A percentile compares a stretch with the other conserved stretches of the same genome.
phyloP scores from a whole-genome alignment of 139 green algal genomes.

The Chlamydomonas sp. region DNA sequence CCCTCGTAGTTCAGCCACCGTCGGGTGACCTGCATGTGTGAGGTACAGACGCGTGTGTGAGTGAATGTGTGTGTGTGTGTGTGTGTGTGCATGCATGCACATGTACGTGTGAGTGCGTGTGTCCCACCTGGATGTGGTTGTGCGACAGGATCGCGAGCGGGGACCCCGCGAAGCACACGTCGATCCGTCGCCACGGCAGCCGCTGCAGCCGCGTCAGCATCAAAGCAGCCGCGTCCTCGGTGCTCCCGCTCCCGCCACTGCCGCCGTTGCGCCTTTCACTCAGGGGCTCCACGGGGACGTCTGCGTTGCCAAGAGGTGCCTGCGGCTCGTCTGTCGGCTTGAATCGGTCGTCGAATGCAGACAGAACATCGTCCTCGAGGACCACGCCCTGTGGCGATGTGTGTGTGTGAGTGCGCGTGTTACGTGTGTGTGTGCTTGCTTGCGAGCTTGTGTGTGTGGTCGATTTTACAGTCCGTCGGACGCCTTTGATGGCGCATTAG shows the following conservation, averaged over 20 bases:
- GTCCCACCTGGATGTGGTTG: slow-evolving; percentile 60
- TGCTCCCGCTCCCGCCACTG: background rate
- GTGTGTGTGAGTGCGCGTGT: background rate
- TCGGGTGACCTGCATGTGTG: too few relatives aligned
- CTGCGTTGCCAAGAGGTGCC: too few relatives aligned
- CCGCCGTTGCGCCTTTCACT: background rate
- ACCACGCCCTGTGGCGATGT: slow-evolving; percentile 46
- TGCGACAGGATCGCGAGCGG: slow-evolving; percentile 29
- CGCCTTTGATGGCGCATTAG: too few relatives aligned
- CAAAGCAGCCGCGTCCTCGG: slow-evolving; percentile 2
- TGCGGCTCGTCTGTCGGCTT: background rate
- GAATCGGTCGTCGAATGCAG: slow-evolving; percentile 25
- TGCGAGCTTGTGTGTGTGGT: too few relatives aligned
- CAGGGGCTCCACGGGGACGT: too few relatives aligned
- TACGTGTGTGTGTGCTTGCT: too few relatives aligned
- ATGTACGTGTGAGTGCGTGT: background rate
- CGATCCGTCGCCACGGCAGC: slow-evolving; percentile 68
- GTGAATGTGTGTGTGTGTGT: too few relatives aligned
- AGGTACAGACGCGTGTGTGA: too few relatives aligned
- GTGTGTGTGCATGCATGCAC: too few relatives aligned
- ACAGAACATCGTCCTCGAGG: slow-evolving; percentile 39
- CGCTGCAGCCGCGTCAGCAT: slow-evolving; percentile 52
- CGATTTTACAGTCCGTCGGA: too few relatives aligned
- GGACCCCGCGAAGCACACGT: slow-evolving; percentile 53
- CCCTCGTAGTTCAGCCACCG: too few relatives aligned